Evolutionary conservation across 108 stramenopile genomes (phyloP).

Genomic region (Cylindrotheca fusiformis): DNA sequence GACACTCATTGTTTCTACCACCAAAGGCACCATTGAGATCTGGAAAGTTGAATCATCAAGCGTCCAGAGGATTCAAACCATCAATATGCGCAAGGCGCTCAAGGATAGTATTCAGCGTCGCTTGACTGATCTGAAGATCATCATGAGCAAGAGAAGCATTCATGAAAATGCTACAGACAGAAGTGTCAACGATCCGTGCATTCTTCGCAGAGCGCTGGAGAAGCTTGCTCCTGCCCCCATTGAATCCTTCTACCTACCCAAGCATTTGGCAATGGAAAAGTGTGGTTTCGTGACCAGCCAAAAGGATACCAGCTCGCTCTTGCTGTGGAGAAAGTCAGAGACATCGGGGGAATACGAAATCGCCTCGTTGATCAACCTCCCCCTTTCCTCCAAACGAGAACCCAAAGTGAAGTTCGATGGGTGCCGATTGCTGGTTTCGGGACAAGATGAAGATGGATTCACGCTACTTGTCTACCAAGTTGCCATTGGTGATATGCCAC

Average conservation of each 20-base stretch:
- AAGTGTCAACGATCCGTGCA: not conserved
- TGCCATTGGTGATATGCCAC: conserved; percentile 10
- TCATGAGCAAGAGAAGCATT: not conserved
- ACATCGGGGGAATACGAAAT: conserved; percentile 24
- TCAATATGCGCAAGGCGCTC: not conserved
- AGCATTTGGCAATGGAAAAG: conserved; percentile 38
- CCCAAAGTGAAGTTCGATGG: conserved; percentile 63
- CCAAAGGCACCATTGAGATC: conserved; percentile 44
- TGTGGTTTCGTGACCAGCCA: conserved; percentile 55
- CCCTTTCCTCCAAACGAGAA: conserved; percentile 42
- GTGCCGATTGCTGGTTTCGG: conserved; percentile 58
- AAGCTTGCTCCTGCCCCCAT: conserved; percentile 9
- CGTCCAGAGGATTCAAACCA: not conserved
- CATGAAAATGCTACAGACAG: not conserved
- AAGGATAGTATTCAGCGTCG: not conserved
- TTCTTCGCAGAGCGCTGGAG: not conserved
- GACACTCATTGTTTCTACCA: conserved; percentile 45
- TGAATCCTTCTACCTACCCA: conserved; percentile 19
- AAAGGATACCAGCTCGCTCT: conserved; percentile 42
- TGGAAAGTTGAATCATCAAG: conserved; percentile 29
- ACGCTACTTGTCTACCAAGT: conserved; percentile 67
- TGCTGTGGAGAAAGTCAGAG: conserved; percentile 39
- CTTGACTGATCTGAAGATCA: not conserved
- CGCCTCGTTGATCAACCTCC: conserved; percentile 51
- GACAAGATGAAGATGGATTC: conserved; percentile 63